phyloP scores from a whole-genome alignment of 2,329 filamentous ascomycete genomes.

The Ascochyta clinopodiicola region DNA sequence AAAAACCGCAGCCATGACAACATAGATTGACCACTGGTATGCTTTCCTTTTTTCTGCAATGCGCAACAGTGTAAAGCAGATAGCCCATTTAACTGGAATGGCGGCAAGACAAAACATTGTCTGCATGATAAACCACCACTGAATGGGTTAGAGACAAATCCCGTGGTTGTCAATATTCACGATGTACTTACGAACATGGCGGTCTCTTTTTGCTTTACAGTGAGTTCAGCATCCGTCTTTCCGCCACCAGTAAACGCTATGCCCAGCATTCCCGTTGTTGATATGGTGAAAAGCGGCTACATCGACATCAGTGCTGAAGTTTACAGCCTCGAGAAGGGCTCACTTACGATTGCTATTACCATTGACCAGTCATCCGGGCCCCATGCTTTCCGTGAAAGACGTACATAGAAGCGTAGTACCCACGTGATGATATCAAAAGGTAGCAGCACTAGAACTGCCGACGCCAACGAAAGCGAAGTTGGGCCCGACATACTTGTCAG shows the following conservation, averaged over 20 bases:
- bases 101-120: slow-evolving; percentile 21
- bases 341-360: slow-evolving; percentile 21
- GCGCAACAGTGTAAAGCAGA: slow-evolving; percentile 44
- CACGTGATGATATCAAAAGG: slow-evolving; percentile 21
- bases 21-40: slow-evolving; percentile 35
- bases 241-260: slow-evolving; percentile 23
- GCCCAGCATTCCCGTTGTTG: slow-evolving; percentile 19
- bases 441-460: slow-evolving; percentile 14
- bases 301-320: neutral
- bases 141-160: neutral
- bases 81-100: slow-evolving; percentile 42
- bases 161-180: neutral
- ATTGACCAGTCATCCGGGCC: slow-evolving; percentile 43
- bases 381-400: slow-evolving; percentile 28
- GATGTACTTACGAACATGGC: slow-evolving; percentile 24
- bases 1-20: slow-evolving; percentile 33
- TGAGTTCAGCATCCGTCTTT: slow-evolving; percentile 12
- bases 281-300: slow-evolving; percentile 18
- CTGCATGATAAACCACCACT: slow-evolving; percentile 28
- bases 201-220: slow-evolving; percentile 8
- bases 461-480: slow-evolving; percentile 18
- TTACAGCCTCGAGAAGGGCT: neutral
- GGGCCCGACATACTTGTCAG: slow-evolving; percentile 7
- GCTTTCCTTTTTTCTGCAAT: slow-evolving; percentile 36
- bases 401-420: slow-evolving; percentile 22